Conservation (phyloP, 768 basidiomycete genomes). For the Asterophora lycoperdoides region DNA sequence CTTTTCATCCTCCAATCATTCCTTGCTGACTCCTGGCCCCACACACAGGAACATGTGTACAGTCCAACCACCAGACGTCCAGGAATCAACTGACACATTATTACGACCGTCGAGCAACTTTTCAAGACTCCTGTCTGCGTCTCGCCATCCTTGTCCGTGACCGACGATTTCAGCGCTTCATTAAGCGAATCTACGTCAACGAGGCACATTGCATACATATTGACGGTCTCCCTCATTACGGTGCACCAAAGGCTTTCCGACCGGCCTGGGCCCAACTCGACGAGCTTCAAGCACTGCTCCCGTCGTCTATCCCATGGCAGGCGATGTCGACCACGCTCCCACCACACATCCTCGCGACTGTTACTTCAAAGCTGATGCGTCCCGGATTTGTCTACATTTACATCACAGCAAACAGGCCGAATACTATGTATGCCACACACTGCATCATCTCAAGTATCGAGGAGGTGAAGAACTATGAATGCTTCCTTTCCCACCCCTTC, state of each 20-base stretch:
- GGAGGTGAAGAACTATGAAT: too few relatives aligned
- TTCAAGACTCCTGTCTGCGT: conserved; percentile 12
- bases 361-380: conserved; percentile 13
- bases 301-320: conserved; percentile 7
- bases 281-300: conserved; percentile 15
- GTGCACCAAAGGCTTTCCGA: conserved; percentile 16
- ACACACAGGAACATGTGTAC: too few relatives aligned
- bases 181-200: conserved; percentile 18
- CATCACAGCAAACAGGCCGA: conserved; percentile 16
- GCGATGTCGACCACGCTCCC: conserved; percentile 20
- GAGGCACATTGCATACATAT: conserved; percentile 22
- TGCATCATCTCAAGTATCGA: too few relatives aligned
- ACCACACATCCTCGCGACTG: conserved; percentile 17
- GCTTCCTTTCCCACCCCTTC: too few relatives aligned
- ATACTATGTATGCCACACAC: too few relatives aligned
- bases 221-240: conserved; percentile 19
- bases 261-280: conserved; percentile 19
- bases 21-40: too few relatives aligned
- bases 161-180: not conserved
- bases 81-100: too few relatives aligned
- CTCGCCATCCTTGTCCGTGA: conserved; percentile 5
- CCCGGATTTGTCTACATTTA: conserved; percentile 6
- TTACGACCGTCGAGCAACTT: too few relatives aligned
- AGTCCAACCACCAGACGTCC: too few relatives aligned
- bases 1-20: too few relatives aligned